Evolutionary conservation across 2,329 filamentous ascomycete species (phyloP), one percentile per base, ranked within the genome.

Genomic region (Colletotrichum lupini): DNA sequence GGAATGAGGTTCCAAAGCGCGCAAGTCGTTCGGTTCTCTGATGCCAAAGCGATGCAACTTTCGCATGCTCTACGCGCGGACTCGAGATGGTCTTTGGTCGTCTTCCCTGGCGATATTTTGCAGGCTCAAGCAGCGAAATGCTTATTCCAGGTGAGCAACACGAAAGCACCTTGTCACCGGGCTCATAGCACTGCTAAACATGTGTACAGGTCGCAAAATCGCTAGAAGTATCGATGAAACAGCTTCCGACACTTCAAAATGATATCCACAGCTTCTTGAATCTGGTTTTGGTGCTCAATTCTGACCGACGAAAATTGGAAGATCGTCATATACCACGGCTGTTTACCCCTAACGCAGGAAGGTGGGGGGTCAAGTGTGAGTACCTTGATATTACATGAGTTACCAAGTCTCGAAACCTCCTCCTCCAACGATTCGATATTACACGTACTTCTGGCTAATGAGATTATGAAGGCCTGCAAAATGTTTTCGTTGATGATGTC

Each of bases 1-100:
- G 90, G 88, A 9, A 91, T 87, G 87, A 83, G 89, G 22, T 88
- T 91, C 73, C 87, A 87, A 0, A 91, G 85, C 69, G 85, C 88
- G 0, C 89, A 90, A 76, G 88, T 92, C 0, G 86, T 92, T 22
- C 83, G 90, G 5, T 87, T 88, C 70, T 89, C 87, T 58, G 91
- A 93, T 76, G 90, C 89, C 1, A 88, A 87, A 72, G 85, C 88
- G 0, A 80, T 91, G 81, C 89, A 87, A 59, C 80, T 90, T 30
- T 84, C 86, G 14, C 80, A 88, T 61, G 83, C 86, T 1, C 74
- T 92, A 52, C 85, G 82, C 22, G 86, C 89, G 30, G 74, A 87
- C 80, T 72, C 77, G 42, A 56, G 79, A 76, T 80, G 85, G 88
- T 72, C 85, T 83, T 24, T 91, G n/a, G 12, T 70, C 0, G 22